These are phyloP conservation scores for Verticillium isaacii DNA, from an alignment of 2,329 filamentous ascomycete species.

Conservation along the genomic window DNA sequence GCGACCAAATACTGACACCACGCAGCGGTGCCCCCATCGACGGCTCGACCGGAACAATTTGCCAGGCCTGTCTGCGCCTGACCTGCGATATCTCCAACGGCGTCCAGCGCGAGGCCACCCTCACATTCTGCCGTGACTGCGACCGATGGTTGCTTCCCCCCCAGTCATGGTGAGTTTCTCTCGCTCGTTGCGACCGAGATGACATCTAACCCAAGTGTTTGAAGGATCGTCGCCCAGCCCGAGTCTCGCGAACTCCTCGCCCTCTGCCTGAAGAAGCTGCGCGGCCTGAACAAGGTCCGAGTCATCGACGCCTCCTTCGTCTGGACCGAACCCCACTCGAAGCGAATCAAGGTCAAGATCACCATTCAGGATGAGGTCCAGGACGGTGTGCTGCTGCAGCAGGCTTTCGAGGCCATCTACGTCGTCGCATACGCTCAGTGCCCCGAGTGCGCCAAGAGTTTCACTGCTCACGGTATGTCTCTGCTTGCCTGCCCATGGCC, in stretches of 20 bases:
- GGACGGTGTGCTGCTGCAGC: conserved; percentile 70
- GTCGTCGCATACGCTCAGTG: conserved; percentile 90
- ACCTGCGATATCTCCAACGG: conserved; percentile 81
- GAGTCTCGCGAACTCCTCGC: conserved; percentile 93
- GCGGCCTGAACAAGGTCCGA: conserved; percentile 81
- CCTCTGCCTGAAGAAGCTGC: conserved; percentile 81
- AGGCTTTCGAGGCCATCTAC: conserved; percentile 92
- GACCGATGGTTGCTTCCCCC: conserved; percentile 91
- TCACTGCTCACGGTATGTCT: conserved; percentile 66
- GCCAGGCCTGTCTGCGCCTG: neutral
- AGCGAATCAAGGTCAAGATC: conserved; percentile 89
- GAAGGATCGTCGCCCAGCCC: conserved; percentile 78
- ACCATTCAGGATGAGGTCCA: conserved; percentile 74
- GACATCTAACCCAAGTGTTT: neutral
- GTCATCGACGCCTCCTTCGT: conserved; percentile 96
- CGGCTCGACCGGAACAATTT: conserved; percentile 83
- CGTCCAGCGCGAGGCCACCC: conserved; percentile 82
- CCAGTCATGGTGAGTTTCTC: conserved; percentile 30
- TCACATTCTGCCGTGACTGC: conserved; percentile 92
- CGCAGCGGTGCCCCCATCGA: conserved; percentile 76
- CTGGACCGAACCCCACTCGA: conserved; percentile 97
- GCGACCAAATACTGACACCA: neutral
- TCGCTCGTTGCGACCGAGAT: neutral
- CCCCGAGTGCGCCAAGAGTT: conserved; percentile 91
- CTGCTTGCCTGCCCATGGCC: neutral